These are phyloP conservation scores for Protomyces pachydermus DNA, from an alignment of 1,139 yeast genomes.

Conservation along the genomic window DNA sequence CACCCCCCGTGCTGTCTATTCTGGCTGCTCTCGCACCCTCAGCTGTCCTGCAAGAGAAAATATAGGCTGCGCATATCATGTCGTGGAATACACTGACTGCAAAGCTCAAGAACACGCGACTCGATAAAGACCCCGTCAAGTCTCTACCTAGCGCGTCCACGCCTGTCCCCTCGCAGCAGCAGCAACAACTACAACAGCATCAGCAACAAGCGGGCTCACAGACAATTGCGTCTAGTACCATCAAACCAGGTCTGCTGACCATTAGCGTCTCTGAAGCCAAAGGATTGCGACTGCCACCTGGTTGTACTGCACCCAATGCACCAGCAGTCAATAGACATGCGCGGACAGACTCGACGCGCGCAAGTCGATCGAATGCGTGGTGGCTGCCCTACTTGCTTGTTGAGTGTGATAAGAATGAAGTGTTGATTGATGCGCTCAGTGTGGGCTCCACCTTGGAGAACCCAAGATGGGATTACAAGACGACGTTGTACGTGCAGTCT, in stretches of 20 bases:
- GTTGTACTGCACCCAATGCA: slow-evolving; percentile 34
- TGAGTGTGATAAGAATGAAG: slow-evolving; percentile 57
- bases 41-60: too few species aligned
- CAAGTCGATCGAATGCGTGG: slow-evolving; percentile 28
- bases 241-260: slow-evolving; percentile 63
- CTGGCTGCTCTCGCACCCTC: too few species aligned
- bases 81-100: slow-evolving; percentile 4
- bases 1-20: too few species aligned
- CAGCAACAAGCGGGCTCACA: neutral
- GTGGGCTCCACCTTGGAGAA: slow-evolving; percentile 39
- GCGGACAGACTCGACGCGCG: slow-evolving; percentile 23
- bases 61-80: neutral
- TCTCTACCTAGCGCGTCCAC: neutral
- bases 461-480: slow-evolving; percentile 81
- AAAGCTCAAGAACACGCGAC: slow-evolving; percentile 19
- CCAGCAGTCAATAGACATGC: slow-evolving; percentile 28
- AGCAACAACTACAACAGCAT: neutral
- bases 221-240: slow-evolving; percentile 35
- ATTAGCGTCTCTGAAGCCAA: slow-evolving; percentile 63
- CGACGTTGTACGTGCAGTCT: slow-evolving; percentile 66
- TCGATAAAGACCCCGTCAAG: slow-evolving; percentile 18
- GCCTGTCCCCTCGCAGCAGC: neutral
- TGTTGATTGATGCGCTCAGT: slow-evolving; percentile 62
- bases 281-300: slow-evolving; percentile 59
- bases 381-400: slow-evolving; percentile 41